Conservation (phyloP, 1,284 basidiomycete genomes). For the Cryptococcus maquisensis region DNA sequence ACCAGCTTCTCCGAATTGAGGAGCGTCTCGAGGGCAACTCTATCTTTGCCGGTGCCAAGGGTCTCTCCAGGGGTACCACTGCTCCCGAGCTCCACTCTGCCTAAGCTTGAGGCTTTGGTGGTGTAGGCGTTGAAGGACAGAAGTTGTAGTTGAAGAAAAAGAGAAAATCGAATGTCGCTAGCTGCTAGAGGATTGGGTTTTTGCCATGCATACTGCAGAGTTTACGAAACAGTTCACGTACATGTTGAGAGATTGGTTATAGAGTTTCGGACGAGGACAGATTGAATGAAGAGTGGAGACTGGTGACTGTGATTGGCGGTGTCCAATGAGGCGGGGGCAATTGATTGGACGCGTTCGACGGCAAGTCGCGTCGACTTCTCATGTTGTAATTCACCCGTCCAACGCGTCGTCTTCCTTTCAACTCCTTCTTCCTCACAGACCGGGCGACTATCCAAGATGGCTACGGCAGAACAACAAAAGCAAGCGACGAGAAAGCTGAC, state of each 20-base stretch:
- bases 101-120: conserved; percentile 10
- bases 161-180: not conserved
- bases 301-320: too few relatives aligned
- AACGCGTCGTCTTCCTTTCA: not conserved
- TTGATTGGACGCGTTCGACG: not conserved
- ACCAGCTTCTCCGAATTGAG: conserved; percentile 83
- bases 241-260: not conserved
- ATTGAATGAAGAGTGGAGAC: too few relatives aligned
- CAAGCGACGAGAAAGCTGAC: conserved; percentile 17
- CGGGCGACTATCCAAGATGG: not conserved
- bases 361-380: not conserved
- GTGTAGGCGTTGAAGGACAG: not conserved
- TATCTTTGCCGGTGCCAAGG: conserved; percentile 71
- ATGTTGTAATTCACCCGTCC: not conserved
- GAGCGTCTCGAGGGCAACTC: conserved; percentile 66
- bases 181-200: not conserved
- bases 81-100: conserved; percentile 61
- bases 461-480: conserved; percentile 21
- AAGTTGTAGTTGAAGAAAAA: not conserved
- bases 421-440: not conserved
- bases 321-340: too few relatives aligned
- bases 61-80: conserved; percentile 69
- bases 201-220: not conserved
- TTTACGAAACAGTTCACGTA: not conserved
- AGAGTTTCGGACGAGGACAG: too few relatives aligned